Evolutionary conservation across 768 basidiomycete species (phyloP), one percentile per base, ranked within the genome.

Genomic region (Suillus subalutaceus): DNA sequence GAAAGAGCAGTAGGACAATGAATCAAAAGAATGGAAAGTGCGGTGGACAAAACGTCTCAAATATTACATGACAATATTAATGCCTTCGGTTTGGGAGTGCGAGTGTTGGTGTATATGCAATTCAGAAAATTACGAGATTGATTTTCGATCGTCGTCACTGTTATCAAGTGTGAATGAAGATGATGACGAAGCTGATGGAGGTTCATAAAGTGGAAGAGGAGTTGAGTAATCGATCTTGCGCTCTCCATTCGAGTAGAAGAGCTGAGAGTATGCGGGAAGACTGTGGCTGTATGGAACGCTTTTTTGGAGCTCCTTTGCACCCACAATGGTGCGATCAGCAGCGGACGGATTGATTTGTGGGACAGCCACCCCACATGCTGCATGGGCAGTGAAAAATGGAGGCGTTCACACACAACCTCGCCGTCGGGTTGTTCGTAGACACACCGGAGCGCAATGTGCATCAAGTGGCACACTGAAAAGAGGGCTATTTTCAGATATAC

Each of bases 201-300:
- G 88, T 18, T 84, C 85, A 72, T 92, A 92, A 30, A 84, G 79
- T 0, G 92, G 92, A 52, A 92, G 77, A 16, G 87, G 89, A 18
- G 60, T 71, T n/a, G 84, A 85, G 67, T 85, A 82, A 72, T 93
- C 91, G 59, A 91, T 81, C 78, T 87, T 90, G 63, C 83, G 83
- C 62, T 92, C 89, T 20, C 93, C 93, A 69, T 91, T 90, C 20
- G 80, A 71, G 72, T 93, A 79, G 78, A 89, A 94, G 23, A 94
- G 81, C 69, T 93, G 91, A 6, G 90, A 92, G 72, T 94, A 94
- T 4, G 88, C 84, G 2, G 93, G 93, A 23, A 92, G 85, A 52
- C 70, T 71, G 16, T 76, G 74, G 6, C 72, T 66, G 61, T 71
- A 70, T 35, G 69, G 75, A 12, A 70, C 61, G 41, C 15, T 63